Evolutionary conservation across 192 early-diverging fungal species (phyloP).

Genomic region (Coemansia sp.): DNA sequence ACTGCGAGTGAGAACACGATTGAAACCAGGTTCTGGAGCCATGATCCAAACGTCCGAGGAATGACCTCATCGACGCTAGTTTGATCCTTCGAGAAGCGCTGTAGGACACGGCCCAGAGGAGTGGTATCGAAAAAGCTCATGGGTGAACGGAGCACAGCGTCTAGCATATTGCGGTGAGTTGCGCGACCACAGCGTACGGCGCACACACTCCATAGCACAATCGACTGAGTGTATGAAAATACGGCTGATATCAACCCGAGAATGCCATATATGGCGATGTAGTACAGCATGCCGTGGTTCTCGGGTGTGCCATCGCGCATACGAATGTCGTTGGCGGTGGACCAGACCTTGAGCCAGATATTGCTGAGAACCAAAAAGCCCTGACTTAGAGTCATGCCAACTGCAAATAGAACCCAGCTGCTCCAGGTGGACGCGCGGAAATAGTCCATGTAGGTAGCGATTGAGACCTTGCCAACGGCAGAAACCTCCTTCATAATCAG

Average conservation of each 20-base stretch:
- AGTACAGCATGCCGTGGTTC: conserved; percentile 54
- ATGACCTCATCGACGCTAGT: conserved; percentile 77
- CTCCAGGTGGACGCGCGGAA: conserved; percentile 69
- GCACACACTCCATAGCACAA: conserved; percentile 79
- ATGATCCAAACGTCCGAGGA: conserved; percentile 59
- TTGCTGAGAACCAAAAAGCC: conserved; percentile 59
- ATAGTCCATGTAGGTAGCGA: conserved; percentile 77
- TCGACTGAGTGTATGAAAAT: conserved; percentile 64
- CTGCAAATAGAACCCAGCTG: conserved; percentile 60
- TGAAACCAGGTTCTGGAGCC: conserved; percentile 48
- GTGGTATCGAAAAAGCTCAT: conserved; percentile 70
- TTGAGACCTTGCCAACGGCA: conserved; percentile 73
- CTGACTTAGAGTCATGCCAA: conserved; percentile 61
- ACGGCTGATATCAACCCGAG: conserved; percentile 71
- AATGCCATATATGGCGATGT: conserved; percentile 75
- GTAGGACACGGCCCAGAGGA: conserved; percentile 81
- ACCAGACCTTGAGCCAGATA: conserved; percentile 73
- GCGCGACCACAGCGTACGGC: conserved; percentile 76
- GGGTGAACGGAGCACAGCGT: conserved; percentile 67
- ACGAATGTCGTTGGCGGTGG: conserved; percentile 57
- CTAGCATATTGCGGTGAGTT: conserved; percentile 76
- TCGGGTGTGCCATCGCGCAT: conserved; percentile 17
- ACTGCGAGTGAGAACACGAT: conserved; percentile 53
- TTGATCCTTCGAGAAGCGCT: conserved; percentile 89
- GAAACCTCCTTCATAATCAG: conserved; percentile 78